Conservation (phyloP, 2,329 filamentous ascomycete species). For the Rhynchosporium secalis region DNA sequence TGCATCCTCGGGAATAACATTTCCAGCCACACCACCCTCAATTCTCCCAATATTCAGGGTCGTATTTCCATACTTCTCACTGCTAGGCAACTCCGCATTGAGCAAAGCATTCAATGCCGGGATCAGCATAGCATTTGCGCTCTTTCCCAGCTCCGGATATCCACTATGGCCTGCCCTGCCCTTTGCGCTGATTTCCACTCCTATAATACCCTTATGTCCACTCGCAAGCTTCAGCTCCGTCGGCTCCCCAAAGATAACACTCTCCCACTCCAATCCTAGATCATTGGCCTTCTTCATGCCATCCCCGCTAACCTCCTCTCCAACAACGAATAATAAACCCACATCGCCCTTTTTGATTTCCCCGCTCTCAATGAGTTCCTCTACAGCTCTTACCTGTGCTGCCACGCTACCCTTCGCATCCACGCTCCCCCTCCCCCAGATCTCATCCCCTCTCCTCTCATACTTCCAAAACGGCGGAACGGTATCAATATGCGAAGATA, state of each 20-base stretch:
- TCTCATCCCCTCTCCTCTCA: conserved; percentile 46
- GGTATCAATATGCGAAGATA: conserved; percentile 66
- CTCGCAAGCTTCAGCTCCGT: conserved; percentile 85
- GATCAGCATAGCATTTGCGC: conserved; percentile 79
- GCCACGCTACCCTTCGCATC: conserved; percentile 72
- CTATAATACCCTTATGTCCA: conserved; percentile 85
- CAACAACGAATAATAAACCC: conserved; percentile 69
- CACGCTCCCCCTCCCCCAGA: conserved; percentile 73
- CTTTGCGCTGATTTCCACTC: conserved; percentile 64
- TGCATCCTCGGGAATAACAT: conserved; percentile 81
- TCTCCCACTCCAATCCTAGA: conserved; percentile 54
- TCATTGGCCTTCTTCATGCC: conserved; percentile 69
- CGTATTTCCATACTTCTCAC: conserved; percentile 78
- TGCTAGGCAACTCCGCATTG: conserved; percentile 70
- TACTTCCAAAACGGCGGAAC: conserved; percentile 53
- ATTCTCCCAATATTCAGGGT: conserved; percentile 85
- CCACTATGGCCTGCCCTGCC: conserved; percentile 86
- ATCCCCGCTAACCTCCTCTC: conserved; percentile 78
- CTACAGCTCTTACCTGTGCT: conserved; percentile 69
- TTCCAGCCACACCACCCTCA: conserved; percentile 78
- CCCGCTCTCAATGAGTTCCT: conserved; percentile 49
- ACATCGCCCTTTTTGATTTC: conserved; percentile 51
- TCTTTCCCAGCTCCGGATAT: conserved; percentile 87
- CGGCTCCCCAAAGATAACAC: conserved; percentile 89
- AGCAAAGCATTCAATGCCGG: conserved; percentile 68